Evolutionary conservation across 164 flowering plant genomes (phyloP).

Genomic region (Vitis riparia): DNA sequence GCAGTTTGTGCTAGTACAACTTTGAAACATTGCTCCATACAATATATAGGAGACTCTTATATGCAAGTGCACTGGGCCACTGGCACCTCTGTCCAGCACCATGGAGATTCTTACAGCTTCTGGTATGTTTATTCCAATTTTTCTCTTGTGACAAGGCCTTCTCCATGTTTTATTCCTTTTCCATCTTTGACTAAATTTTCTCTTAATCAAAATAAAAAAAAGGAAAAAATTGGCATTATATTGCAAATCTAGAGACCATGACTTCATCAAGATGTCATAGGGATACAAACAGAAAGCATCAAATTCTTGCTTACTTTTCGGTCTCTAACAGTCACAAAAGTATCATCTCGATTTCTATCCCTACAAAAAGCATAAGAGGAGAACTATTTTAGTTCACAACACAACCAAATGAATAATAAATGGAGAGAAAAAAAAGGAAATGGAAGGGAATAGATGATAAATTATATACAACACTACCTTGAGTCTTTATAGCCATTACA

Average conservation of each 20-base stretch:
- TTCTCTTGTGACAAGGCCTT: too few species aligned
- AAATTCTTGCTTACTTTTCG: constrained; percentile 55
- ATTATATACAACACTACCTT: constrained; percentile 33
- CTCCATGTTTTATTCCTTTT: too few species aligned
- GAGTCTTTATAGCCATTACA: constrained; percentile 39
- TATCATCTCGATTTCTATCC: constrained; percentile 54
- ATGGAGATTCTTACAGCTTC: too few species aligned
- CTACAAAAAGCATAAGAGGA: constrained; percentile 27
- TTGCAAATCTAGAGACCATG: not conserved
- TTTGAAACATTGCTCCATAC: too few species aligned
- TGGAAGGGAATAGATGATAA: not conserved
- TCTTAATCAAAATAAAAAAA: too few species aligned
- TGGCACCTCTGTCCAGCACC: too few species aligned
- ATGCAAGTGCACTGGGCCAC: too few species aligned
- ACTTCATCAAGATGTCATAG: not conserved
- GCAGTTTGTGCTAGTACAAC: too few species aligned
- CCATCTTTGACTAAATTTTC: too few species aligned
- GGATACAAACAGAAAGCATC: not conserved
- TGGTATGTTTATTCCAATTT: too few species aligned
- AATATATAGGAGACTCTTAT: too few species aligned
- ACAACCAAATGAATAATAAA: not conserved
- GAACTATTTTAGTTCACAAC: not conserved
- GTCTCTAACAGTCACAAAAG: constrained; percentile 35
- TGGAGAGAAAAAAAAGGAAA: not conserved
- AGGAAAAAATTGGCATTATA: not conserved